These are phyloP conservation scores for Cyclocybe cylindracea DNA, from an alignment of 768 basidiomycete genomes.

Conservation along the genomic window DNA sequence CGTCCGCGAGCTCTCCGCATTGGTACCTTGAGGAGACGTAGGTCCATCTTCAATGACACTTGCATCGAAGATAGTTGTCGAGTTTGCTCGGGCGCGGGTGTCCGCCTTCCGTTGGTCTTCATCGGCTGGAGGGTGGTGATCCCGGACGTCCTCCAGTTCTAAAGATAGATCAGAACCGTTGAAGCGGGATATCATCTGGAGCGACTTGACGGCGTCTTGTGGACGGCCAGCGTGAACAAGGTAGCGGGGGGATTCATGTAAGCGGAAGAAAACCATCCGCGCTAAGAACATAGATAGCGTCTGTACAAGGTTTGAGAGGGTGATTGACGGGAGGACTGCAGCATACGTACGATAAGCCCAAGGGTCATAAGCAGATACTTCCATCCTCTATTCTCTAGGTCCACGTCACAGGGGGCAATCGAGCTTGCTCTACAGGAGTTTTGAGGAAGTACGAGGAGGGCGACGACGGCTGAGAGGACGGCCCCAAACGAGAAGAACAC, in stretches of 20 bases:
- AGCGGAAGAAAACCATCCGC: constrained; percentile 85
- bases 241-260: constrained; percentile 94
- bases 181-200: constrained; percentile 83
- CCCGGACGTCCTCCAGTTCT: constrained; percentile 69
- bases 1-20: constrained; percentile 9
- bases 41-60: constrained; percentile 26
- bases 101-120: neutral
- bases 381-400: constrained; percentile 83
- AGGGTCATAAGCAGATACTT: constrained; percentile 77
- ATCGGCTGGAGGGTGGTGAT: constrained; percentile 31
- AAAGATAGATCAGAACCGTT: constrained; percentile 77
- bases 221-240: constrained; percentile 87
- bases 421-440: constrained; percentile 57
- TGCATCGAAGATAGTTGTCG: constrained; percentile 36
- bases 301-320: constrained; percentile 38
- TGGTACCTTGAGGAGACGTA: constrained; percentile 3
- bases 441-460: constrained; percentile 75
- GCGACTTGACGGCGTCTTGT: constrained; percentile 79
- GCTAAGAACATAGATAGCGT: constrained; percentile 85
- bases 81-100: constrained; percentile 23
- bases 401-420: constrained; percentile 58
- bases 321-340: neutral
- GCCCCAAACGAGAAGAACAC: constrained; percentile 97
- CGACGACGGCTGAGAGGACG: constrained; percentile 81
- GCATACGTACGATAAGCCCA: constrained; percentile 73